Evolutionary conservation across 257 asterid species (phyloP).

Genomic region (Capsicum rhomboideum): DNA sequence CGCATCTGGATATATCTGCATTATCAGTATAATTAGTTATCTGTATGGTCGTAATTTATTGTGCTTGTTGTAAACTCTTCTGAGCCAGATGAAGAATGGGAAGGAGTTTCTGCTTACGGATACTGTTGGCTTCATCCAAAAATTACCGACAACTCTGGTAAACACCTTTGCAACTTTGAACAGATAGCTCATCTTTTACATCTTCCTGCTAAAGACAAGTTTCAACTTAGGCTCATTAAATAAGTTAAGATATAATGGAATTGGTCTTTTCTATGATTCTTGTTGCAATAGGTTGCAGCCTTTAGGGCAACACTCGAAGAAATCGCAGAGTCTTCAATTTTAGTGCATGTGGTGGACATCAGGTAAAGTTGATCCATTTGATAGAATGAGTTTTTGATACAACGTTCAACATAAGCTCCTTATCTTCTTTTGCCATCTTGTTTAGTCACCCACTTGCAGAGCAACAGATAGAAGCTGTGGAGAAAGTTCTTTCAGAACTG

Average conservation of each 20-base stretch:
- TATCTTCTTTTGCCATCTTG: conserved; percentile 18
- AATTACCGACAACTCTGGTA: conserved; percentile 92
- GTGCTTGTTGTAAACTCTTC: conserved; percentile 8
- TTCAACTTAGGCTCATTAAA: not conserved
- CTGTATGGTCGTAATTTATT: not conserved
- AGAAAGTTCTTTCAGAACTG: conserved; percentile 86
- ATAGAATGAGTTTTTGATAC: not conserved
- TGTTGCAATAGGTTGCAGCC: conserved; percentile 75
- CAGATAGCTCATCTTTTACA: not conserved
- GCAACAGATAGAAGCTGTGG: conserved; percentile 89
- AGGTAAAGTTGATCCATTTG: conserved; percentile 39
- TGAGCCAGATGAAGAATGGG: conserved; percentile 68
- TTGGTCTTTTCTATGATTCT: conserved; percentile 3
- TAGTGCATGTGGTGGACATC: conserved; percentile 95
- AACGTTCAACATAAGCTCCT: conserved; percentile 15
- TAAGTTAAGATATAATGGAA: not conserved
- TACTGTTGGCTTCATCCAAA: conserved; percentile 96
- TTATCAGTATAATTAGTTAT: not conserved
- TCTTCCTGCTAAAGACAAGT: not conserved
- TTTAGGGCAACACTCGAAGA: conserved; percentile 98
- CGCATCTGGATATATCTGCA: not conserved
- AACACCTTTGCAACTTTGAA: conserved; percentile 2
- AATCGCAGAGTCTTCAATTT: conserved; percentile 80
- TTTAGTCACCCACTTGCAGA: conserved; percentile 91
- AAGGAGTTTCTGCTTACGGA: conserved; percentile 94